Base-by-base conservation (phyloP, 2,329 filamentous ascomycete genomes). In the Cephalotrichum gorgonifer region DNA sequence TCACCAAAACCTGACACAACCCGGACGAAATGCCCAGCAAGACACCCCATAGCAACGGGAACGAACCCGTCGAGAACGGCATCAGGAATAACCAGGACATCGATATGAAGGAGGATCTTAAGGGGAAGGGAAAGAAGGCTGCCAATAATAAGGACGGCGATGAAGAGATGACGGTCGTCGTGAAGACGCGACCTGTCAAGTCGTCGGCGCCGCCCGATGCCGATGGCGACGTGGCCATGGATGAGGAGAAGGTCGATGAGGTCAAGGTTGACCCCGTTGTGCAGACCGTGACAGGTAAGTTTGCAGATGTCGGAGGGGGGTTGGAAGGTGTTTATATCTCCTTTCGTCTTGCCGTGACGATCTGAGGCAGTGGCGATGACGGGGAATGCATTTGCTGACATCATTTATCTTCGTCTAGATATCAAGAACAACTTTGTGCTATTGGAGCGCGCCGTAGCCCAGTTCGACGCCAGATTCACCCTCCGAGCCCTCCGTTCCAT, bases 401-500 rank as follows among this genome's bases (percentile, higher is more conserved):
- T 44, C 35, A 38, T n/a, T 26, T 28, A 31, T 27, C 54, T 25
- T 23, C 45, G 52, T 50, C 35, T 63, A 97, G 93, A 96, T 67
- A 95, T 98, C 72, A 93, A 90, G 71, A 84, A 80, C 75, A 96
- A 94, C 71, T 96, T 96, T 64, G 80, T 81, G 47, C 78, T 98
- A 55, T 78, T 98, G 62, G 90, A 96, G 62, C 86, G 89, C 61
- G 93, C 90, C 56, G 91, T 98, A 55, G 77, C 83, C 55, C 81
- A 94, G 59, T 98, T 97, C 67, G 93, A 98, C 70, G 82, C 90
- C 52, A 84, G 93, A 73, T 98, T 96, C 71, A 88, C 91, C 50
- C 85, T 98, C 55, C 82, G 93, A 63, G 93, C 93, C 53, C 79
- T 98, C 55, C 86, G 93, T 60, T 95, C 90, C 58, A 95, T 97